Percentiles rank a stretch among this genome's conserved stretches.
Evolutionary conservation across 2,329 filamentous ascomycete species (phyloP).

Genomic region (Lecanosticta acicola): DNA sequence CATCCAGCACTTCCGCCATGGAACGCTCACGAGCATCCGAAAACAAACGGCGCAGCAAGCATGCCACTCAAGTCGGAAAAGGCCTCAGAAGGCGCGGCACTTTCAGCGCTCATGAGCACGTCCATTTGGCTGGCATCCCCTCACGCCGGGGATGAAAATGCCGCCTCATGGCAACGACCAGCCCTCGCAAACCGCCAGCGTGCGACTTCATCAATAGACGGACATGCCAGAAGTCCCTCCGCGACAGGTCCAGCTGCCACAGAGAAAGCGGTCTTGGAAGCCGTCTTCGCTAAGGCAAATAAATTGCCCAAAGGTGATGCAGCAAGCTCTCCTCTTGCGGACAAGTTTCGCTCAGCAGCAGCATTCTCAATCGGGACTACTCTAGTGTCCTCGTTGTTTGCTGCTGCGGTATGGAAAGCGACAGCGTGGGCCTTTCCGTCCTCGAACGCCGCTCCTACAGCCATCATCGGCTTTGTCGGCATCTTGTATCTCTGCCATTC

Average conservation of each 20-base stretch:
- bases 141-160: not conserved
- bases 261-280: not conserved
- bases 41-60: no score
- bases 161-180: not conserved
- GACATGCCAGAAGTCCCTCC: not conserved
- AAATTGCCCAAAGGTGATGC: not conserved
- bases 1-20: no score
- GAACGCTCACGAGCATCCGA: no score
- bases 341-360: not conserved
- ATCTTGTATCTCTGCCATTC: not conserved
- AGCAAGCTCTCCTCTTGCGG: not conserved
- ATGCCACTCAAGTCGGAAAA: no score
- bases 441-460: conserved; percentile 1
- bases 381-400: not conserved
- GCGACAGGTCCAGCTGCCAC: not conserved
- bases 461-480: not conserved
- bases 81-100: no score
- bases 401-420: not conserved
- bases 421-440: not conserved
- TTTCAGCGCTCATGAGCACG: not conserved
- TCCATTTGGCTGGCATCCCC: conserved; percentile 1
- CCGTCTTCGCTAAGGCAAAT: not conserved
- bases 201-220: not conserved
- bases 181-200: not conserved
- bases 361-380: not conserved